Conservation (phyloP, 495 filamentous ascomycete species). For the Penicillium angulare region DNA sequence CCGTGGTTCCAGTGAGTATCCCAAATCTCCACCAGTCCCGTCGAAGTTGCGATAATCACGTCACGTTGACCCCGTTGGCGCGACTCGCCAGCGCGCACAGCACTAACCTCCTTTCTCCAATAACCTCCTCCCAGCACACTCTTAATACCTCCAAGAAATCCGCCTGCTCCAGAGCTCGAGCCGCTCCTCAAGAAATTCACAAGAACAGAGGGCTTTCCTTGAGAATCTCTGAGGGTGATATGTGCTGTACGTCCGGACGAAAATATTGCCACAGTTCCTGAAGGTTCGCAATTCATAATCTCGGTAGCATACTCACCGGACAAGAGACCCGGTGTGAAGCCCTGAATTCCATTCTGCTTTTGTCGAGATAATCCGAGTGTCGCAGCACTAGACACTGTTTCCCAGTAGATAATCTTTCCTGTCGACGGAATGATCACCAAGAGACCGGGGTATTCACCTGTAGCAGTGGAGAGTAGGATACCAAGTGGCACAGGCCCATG, state of each 20-base stretch:
- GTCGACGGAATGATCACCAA: slow-evolving; percentile 78
- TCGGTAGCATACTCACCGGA: slow-evolving; percentile 75
- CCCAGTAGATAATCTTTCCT: slow-evolving; percentile 91
- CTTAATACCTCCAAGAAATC: slow-evolving; percentile 75
- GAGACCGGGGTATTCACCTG: slow-evolving; percentile 74
- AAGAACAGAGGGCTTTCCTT: slow-evolving; percentile 77
- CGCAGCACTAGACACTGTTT: slow-evolving; percentile 81
- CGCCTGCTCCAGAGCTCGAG: slow-evolving; percentile 42
- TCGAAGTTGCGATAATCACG: slow-evolving; percentile 70
- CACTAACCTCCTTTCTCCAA: slow-evolving; percentile 71
- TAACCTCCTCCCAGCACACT: slow-evolving; percentile 64
- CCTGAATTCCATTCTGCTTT: slow-evolving; percentile 73
- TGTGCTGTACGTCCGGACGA: slow-evolving; percentile 84
- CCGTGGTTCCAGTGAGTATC: slow-evolving; percentile 80
- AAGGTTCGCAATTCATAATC: slow-evolving; percentile 77
- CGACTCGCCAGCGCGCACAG: slow-evolving; percentile 66
- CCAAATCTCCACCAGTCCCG: slow-evolving; percentile 78
- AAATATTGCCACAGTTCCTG: slow-evolving; percentile 79
- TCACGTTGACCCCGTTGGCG: slow-evolving; percentile 79
- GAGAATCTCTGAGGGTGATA: slow-evolving; percentile 75
- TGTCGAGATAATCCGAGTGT: slow-evolving; percentile 73
- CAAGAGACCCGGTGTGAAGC: slow-evolving; percentile 65
- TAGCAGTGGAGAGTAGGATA: slow-evolving; percentile 70
- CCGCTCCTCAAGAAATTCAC: slow-evolving; percentile 69
- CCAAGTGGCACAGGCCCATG: slow-evolving; percentile 74